These are phyloP conservation scores for Abrus pulchellus DNA, from an alignment of 306 rosid genomes.

Conservation along the genomic window DNA sequence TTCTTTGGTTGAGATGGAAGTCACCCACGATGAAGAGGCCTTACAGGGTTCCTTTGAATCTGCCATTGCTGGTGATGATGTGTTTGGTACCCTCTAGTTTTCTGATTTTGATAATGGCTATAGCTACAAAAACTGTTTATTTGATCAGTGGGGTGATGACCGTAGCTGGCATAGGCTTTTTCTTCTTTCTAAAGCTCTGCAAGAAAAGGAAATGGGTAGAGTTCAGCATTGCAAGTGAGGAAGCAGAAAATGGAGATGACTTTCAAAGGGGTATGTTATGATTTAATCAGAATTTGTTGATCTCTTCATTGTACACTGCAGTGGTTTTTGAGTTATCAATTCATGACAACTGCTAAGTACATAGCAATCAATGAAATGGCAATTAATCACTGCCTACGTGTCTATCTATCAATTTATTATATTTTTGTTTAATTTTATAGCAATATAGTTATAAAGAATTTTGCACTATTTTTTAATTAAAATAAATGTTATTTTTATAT, in stretches of 20 bases:
- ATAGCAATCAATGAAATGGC: too few species aligned
- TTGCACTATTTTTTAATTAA: too few species aligned
- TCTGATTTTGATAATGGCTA: slow-evolving; percentile 55
- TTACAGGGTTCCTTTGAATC: slow-evolving; percentile 59
- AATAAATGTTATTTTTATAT: too few species aligned
- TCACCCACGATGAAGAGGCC: slow-evolving; percentile 55
- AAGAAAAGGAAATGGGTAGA: slow-evolving; percentile 44
- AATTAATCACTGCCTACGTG: too few species aligned
- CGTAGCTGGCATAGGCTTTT: slow-evolving; percentile 54
- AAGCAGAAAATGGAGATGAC: neutral
- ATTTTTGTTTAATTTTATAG: too few species aligned
- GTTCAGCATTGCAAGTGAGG: neutral
- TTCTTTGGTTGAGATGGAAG: slow-evolving; percentile 68
- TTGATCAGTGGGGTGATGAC: slow-evolving; percentile 63
- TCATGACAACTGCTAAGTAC: too few species aligned
- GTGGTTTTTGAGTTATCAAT: too few species aligned
- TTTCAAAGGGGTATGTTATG: neutral
- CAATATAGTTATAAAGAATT: too few species aligned
- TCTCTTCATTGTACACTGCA: too few species aligned
- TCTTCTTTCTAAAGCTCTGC: slow-evolving; percentile 52
- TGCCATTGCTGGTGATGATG: slow-evolving; percentile 53
- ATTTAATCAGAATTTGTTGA: neutral
- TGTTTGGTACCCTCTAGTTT: slow-evolving; percentile 65
- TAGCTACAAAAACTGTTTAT: slow-evolving; percentile 58
- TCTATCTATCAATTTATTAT: too few species aligned